These are phyloP conservation scores for Boletus reticulatus DNA, from an alignment of 768 basidiomycete genomes.

Conservation along the genomic window DNA sequence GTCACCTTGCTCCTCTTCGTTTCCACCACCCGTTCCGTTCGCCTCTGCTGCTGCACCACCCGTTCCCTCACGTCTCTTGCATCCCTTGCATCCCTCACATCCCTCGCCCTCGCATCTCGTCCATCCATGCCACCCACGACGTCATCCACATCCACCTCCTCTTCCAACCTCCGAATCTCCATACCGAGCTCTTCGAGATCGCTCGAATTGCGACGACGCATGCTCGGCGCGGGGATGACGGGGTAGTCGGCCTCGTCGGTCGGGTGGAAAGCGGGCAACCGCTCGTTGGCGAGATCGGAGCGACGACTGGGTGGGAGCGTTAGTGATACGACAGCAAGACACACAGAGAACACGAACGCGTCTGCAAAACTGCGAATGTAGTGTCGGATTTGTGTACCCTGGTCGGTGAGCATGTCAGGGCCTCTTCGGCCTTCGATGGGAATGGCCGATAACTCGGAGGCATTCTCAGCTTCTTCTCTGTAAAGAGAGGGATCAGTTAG, in stretches of 20 bases:
- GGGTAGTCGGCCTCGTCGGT: constrained; percentile 31
- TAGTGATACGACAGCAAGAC: neutral
- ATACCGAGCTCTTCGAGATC: constrained; percentile 48
- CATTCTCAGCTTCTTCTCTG: constrained; percentile 80
- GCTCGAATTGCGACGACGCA: constrained; percentile 45
- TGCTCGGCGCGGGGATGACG: constrained; percentile 61
- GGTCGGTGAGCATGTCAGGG: constrained; percentile 59
- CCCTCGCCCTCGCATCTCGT: neutral
- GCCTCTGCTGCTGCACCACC: neutral
- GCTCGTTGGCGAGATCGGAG: constrained; percentile 72
- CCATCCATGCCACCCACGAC: constrained; percentile 19
- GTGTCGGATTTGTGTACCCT: constrained; percentile 54
- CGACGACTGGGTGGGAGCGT: constrained; percentile 49
- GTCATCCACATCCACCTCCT: constrained; percentile 48
- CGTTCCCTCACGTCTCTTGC: neutral
- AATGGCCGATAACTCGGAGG: constrained; percentile 54
- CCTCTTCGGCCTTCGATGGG: constrained; percentile 40
- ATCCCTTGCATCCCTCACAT: neutral
- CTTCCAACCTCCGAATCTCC: constrained; percentile 66
- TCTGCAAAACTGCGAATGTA: constrained; percentile 73
- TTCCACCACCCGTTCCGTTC: constrained; percentile 63
- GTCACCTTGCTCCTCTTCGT: constrained; percentile 45
- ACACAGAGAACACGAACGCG: constrained; percentile 49
- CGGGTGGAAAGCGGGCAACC: constrained; percentile 58
- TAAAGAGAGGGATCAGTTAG: neutral